phyloP scores from a whole-genome alignment of 805 yeast species.

The Cyberlindnera maritima region DNA sequence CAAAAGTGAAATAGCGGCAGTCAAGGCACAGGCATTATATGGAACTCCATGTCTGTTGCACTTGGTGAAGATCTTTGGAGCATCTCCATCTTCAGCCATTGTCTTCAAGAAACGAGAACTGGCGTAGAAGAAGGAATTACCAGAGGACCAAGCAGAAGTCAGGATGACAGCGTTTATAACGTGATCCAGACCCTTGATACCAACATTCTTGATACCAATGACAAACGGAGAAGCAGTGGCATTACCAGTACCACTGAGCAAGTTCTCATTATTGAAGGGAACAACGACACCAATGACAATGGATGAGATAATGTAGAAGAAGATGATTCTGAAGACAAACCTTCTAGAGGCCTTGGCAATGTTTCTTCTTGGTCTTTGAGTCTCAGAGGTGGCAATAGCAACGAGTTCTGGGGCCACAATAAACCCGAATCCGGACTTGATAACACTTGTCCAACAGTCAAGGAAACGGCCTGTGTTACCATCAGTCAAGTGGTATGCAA shows the following conservation, averaged over 20 bases:
- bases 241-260: background rate
- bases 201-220: background rate
- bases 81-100: conserved; percentile 58
- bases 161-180: background rate
- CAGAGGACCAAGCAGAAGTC: background rate
- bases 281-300: background rate
- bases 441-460: conserved; percentile 62
- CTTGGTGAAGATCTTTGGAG: conserved; percentile 52
- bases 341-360: background rate
- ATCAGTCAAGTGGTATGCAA: conserved; percentile 50
- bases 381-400: conserved; percentile 74
- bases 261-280: background rate
- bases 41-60: conserved; percentile 76
- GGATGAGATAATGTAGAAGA: background rate
- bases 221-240: background rate
- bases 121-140: background rate
- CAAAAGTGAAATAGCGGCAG: conserved; percentile 47
- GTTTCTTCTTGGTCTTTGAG: background rate
- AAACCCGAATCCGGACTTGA: conserved; percentile 65
- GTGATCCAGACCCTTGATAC: background rate
- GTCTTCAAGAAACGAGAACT: conserved; percentile 38
- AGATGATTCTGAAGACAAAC: too few relatives aligned
- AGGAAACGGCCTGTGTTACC: conserved; percentile 61
- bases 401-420: conserved; percentile 65
- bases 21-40: conserved; percentile 41